A percentile compares a stretch with the other conserved stretches of the same genome.
Evolutionary conservation across 2,329 filamentous ascomycete genomes (phyloP).

Genomic region (Colletotrichum melonis): DNA sequence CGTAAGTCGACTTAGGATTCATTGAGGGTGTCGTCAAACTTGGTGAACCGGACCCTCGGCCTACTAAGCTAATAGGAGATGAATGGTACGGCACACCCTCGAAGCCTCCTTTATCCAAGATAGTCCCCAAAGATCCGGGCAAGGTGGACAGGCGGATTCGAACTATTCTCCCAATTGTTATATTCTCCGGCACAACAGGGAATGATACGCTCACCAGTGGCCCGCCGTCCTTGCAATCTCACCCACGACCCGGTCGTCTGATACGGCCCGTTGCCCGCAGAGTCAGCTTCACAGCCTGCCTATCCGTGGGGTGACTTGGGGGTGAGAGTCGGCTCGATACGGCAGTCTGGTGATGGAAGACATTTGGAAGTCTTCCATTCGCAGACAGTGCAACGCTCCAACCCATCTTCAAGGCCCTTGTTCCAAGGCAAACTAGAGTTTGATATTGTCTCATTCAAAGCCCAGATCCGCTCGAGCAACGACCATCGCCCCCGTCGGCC

Average conservation of each 20-base stretch:
- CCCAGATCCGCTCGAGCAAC: constrained; percentile 7
- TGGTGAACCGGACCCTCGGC: background rate
- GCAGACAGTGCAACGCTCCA: constrained; percentile 13
- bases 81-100: background rate
- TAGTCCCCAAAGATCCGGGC: background rate
- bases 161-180: background rate
- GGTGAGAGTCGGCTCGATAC: background rate
- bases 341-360: constrained; percentile 17
- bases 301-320: background rate
- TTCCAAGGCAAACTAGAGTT: constrained; percentile 9
- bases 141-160: background rate
- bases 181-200: constrained; percentile 19
- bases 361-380: constrained; percentile 31
- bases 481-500: constrained; percentile 1
- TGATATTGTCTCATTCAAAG: constrained; percentile 16
- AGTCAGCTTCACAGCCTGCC: background rate
- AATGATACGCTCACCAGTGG: constrained; percentile 1
- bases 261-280: background rate
- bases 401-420: constrained; percentile 6
- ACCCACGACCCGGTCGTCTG: constrained; percentile 11
- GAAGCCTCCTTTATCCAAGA: background rate
- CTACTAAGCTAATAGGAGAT: background rate
- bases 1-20: background rate
- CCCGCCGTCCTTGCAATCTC: background rate
- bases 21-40: background rate